Evolutionary conservation across 1,284 basidiomycete species (phyloP), one percentile per base, ranked within the genome.

Genomic region (Inonotus hispidus): DNA sequence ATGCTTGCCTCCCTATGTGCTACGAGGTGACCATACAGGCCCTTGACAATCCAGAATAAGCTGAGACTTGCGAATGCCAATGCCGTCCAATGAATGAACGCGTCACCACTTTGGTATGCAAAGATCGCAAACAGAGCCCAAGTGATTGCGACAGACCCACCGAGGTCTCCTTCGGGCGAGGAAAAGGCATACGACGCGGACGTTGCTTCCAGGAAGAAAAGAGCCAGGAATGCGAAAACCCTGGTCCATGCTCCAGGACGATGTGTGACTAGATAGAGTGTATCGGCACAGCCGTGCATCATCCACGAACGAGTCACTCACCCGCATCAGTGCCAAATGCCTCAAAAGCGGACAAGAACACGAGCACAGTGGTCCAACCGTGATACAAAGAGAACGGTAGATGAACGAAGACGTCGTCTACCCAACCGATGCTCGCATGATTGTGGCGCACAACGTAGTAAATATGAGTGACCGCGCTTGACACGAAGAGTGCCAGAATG

Each of bases 161-260:
- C 92, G 49, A 97, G 83, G 69, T 98, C 95, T 65, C 95, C 95
- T 72, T 97, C 93, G 1, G 83, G 77, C 13, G 88, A 87, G 47
- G 91, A 91, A 78, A 94, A 93, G 52, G 93, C 92, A 73, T 98
- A 97, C 1, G 92, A 89, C 5, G 89, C 92, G 0, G 92, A 89
- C 11, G 95, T 97, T n/a, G 85, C 89, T 74, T 96, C 94, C 65
- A 98, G 87, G 88, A 97, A 96, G 77, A 97, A 86, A 82, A 92
- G 75, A 65, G 83, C 90, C 47, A 97, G 84, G 84, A 97, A 96
- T 60, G 95, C 94, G 67, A 95, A 92, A 68, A 94, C 84, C 72
- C 96, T 95, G 71, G 93, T 96, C 85, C 92, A 93, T 61, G 94
- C 75, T 27, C 93, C 93, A 1, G 93, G 86, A 45, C 74, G 74